Conservation (phyloP, 768 basidiomycete species). For the Xerocomellus chrysenteron region DNA sequence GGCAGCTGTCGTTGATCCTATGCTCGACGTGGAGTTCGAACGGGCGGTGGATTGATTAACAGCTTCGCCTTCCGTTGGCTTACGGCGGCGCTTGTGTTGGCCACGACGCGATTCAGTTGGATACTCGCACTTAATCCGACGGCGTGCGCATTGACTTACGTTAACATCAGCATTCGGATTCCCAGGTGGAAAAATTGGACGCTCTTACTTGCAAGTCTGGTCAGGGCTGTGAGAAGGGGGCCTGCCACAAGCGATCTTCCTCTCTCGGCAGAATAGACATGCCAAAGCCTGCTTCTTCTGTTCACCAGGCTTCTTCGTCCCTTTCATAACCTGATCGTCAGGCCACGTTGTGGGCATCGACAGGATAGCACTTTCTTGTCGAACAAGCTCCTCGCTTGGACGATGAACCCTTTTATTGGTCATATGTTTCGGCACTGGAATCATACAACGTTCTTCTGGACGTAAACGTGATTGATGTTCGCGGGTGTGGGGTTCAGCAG, state of each 20-base stretch:
- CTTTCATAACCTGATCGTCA: conserved; percentile 34
- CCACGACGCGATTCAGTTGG: conserved; percentile 51
- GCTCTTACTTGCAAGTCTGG: conserved; percentile 48
- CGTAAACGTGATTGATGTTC: conserved; percentile 22
- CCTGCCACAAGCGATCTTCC: conserved; percentile 51
- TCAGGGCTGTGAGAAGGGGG: conserved; percentile 38
- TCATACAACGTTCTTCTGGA: conserved; percentile 23
- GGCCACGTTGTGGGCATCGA: conserved; percentile 34
- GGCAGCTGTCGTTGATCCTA: conserved; percentile 12
- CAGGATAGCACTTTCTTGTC: conserved; percentile 26
- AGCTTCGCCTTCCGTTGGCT: conserved; percentile 28
- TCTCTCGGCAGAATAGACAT: conserved; percentile 49
- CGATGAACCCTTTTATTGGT: conserved; percentile 31
- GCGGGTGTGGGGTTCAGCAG: conserved; percentile 16
- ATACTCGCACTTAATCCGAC: conserved; percentile 45
- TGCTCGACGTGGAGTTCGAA: conserved; percentile 21
- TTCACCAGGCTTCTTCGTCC: conserved; percentile 34
- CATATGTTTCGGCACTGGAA: conserved; percentile 20
- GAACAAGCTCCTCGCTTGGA: conserved; percentile 28
- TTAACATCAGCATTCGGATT: conserved; percentile 18
- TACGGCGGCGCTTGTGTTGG: conserved; percentile 42
- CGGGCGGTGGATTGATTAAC: conserved; percentile 18
- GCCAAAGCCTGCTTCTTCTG: conserved; percentile 48
- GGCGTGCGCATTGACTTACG: conserved; percentile 46
- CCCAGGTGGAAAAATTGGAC: conserved; percentile 1